Conservation (phyloP, 108 stramenopile species). For the Nitzschia putrida region DNA sequence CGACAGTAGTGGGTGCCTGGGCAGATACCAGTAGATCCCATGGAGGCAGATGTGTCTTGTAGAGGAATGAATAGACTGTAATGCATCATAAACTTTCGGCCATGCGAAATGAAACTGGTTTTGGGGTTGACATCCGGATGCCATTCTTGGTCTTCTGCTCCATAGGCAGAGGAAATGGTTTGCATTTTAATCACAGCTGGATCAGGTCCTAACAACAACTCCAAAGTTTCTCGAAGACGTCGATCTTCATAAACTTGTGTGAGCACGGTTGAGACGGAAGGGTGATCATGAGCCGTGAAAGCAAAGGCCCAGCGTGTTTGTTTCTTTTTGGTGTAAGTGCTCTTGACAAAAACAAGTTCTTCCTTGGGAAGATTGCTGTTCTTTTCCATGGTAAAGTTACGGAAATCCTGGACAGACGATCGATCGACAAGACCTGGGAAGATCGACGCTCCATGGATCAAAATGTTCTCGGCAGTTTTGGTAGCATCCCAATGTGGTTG, state of each 20-base stretch:
- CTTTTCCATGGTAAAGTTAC: conserved; percentile 50
- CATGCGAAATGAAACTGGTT: conserved; percentile 37
- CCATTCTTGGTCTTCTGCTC: conserved; percentile 50
- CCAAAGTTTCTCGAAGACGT: conserved; percentile 32
- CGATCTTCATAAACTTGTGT: conserved; percentile 42
- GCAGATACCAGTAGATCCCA: conserved; percentile 57
- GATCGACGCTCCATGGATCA: conserved; percentile 54
- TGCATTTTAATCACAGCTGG: conserved; percentile 67
- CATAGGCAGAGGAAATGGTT: conserved; percentile 54
- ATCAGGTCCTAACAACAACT: conserved; percentile 51
- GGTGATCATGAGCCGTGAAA: conserved; percentile 38
- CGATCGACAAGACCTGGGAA: conserved; percentile 51
- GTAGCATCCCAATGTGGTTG: conserved; percentile 4
- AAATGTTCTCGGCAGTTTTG: conserved; percentile 39
- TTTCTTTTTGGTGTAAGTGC: conserved; percentile 45
- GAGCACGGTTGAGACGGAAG: conserved; percentile 38
- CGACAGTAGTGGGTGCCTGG: conserved; percentile 60
- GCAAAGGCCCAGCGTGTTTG: conserved; percentile 47
- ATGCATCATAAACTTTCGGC: conserved; percentile 43
- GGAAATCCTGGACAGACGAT: conserved; percentile 40
- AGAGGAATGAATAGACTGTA: conserved; percentile 56
- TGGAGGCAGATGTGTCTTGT: conserved; percentile 55
- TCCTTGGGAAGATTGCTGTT: conserved; percentile 33
- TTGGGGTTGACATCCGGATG: conserved; percentile 51
- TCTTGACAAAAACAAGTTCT: conserved; percentile 42